Base-by-base conservation (phyloP, 202 grass and related monocot genomes). In the Zoysia matrella region DNA sequence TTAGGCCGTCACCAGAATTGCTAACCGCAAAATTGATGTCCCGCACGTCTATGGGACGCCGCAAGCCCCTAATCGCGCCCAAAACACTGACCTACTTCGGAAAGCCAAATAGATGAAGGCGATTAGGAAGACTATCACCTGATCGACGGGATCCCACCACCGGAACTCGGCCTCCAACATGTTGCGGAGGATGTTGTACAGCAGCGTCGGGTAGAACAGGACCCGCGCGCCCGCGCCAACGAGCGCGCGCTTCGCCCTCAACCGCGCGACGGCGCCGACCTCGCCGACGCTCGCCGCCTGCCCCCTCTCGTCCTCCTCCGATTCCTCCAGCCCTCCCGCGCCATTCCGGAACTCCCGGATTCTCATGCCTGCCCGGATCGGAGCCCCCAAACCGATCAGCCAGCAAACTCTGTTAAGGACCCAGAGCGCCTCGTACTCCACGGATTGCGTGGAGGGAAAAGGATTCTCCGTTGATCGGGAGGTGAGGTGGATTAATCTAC, bases 181-280 rank as follows among this genome's bases (percentile, higher is more conserved):
- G 88, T 97, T 97, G 65, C 94, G 94, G 56, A 97, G 62, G 41
- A 97, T 86, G 83, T 97, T 97, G 88, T 97, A 97, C 48, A 87
- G 76, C 3, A 97, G 91, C 63, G 91, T 97, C 15, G 94, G 94
- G 77, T 97, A 97, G 81, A 97, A 97, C 39, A 97, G 87, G 63
- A 89, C 78, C 86, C 94, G 88, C 4, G 91, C 91, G 43, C 88
- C 84, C 52, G 91, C 94, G 15, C 91, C 91, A 44, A 97, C 94
- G 3, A 97, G 86, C 71, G 84, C 91, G 50, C 82, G 88, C 84
- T 93, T 97, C 39, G 91, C 86, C 57, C 88, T 91, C 36, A 91
- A n/a, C 45, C 84, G 74, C 8, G 63, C 89, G 53, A 64, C 60
- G 30, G 60, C 60, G 60, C 39, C 60, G 30, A 80, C 81, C 86